Conservation (phyloP, 352 stramenopile genomes). For the Globisporangium yorkense region DNA sequence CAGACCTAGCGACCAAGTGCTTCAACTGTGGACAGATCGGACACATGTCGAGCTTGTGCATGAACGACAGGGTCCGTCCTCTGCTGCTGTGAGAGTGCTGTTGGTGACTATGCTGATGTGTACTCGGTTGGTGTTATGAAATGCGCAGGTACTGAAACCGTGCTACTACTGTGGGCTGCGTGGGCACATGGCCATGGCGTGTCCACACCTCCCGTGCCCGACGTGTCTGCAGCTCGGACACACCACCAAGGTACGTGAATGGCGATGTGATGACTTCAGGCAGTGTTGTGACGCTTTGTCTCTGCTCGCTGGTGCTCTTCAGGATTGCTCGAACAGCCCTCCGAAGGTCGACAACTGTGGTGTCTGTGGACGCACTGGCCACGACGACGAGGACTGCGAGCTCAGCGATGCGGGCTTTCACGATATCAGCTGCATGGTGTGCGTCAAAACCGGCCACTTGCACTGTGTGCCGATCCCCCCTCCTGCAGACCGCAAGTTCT, state of each 20-base stretch:
- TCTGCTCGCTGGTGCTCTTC: background rate
- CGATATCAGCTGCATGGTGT: constrained; percentile 72
- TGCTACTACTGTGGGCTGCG: constrained; percentile 80
- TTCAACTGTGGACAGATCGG: constrained; percentile 80
- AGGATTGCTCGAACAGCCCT: constrained; percentile 55
- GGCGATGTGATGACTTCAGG: background rate
- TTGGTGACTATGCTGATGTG: background rate
- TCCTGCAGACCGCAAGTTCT: constrained; percentile 61
- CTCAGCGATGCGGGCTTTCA: constrained; percentile 19
- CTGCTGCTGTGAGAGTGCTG: background rate
- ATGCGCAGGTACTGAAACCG: constrained; percentile 38
- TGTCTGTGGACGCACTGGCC: constrained; percentile 51
- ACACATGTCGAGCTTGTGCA: constrained; percentile 70
- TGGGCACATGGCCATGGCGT: constrained; percentile 62
- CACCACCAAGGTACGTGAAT: constrained; percentile 35
- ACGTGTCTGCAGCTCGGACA: constrained; percentile 68
- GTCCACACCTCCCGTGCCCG: constrained; percentile 59
- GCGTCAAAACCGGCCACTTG: constrained; percentile 49
- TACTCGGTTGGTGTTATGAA: background rate
- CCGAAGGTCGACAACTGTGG: constrained; percentile 34
- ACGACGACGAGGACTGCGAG: constrained; percentile 37
- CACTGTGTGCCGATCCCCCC: constrained; percentile 61
- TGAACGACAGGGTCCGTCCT: constrained; percentile 46
- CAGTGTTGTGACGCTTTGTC: background rate
- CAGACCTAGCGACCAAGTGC: constrained; percentile 78